Conservation (phyloP, 176 grass and related monocot species). For the Alopecurus myosuroides region DNA sequence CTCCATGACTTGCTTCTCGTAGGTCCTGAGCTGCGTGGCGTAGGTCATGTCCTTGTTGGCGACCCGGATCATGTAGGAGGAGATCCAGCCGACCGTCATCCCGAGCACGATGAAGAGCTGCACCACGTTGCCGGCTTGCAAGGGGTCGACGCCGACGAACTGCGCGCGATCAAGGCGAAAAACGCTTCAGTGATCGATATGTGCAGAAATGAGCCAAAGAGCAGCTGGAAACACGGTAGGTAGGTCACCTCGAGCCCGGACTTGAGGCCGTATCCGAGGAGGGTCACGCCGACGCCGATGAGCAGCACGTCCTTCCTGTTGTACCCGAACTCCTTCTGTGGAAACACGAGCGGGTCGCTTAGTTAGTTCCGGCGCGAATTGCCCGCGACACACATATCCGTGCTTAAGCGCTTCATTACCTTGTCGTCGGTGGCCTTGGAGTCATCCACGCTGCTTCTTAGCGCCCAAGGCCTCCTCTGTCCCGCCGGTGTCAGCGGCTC, state of each 20-base stretch:
- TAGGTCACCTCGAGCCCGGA: constrained; percentile 86
- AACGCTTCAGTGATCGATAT: neutral
- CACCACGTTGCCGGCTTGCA: constrained; percentile 96
- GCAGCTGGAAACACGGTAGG: neutral
- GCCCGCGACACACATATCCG: neutral
- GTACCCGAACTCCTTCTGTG: constrained; percentile 82
- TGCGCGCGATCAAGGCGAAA: constrained; percentile 20
- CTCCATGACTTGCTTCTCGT: constrained; percentile 99
- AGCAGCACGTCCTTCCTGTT: constrained; percentile 91
- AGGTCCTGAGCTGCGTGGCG: constrained; percentile 87
- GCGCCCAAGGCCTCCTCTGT: constrained; percentile 20
- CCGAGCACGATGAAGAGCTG: constrained; percentile 87
- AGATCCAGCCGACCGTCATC: constrained; percentile 91
- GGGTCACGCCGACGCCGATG: constrained; percentile 75
- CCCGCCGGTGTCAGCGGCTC: neutral
- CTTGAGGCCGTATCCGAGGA: constrained; percentile 65
- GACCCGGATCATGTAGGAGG: constrained; percentile 92
- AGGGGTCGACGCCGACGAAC: constrained; percentile 70
- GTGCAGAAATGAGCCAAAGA: neutral
- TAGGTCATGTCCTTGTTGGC: constrained; percentile 99
- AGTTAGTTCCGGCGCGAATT: neutral
- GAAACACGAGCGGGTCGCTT: neutral
- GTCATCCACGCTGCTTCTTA: constrained; percentile 45
- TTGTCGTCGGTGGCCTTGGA: constrained; percentile 48
- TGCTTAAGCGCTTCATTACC: constrained; percentile 27